phyloP scores from a whole-genome alignment of 257 asterid species.

The Catharanthus roseus region DNA sequence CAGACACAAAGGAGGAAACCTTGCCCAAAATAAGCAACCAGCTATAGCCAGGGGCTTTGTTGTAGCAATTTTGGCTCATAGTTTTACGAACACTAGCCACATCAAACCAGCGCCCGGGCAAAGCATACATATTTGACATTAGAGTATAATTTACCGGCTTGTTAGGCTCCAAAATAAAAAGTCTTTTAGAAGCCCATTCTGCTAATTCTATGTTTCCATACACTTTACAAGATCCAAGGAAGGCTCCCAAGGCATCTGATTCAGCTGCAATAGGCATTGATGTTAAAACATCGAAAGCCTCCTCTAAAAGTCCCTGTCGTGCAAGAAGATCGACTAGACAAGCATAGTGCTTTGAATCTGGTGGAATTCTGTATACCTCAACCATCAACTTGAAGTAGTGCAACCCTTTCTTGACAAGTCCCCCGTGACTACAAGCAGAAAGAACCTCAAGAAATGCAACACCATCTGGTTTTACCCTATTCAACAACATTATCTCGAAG shows the following conservation, averaged over 20 bases:
- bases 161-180: slow-evolving; percentile 23
- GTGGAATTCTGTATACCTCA: slow-evolving; percentile 20
- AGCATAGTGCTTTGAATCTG: slow-evolving; percentile 27
- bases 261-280: slow-evolving; percentile 18
- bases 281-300: slow-evolving; percentile 26
- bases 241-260: slow-evolving; percentile 30
- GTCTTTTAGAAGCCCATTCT: slow-evolving; percentile 30
- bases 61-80: slow-evolving; percentile 13
- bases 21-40: slow-evolving; percentile 24
- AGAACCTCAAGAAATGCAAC: slow-evolving; percentile 33
- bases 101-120: slow-evolving; percentile 25
- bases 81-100: slow-evolving; percentile 23
- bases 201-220: slow-evolving; percentile 26
- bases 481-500: slow-evolving; percentile 27
- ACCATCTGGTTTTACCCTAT: slow-evolving; percentile 27
- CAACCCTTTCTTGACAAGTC: slow-evolving; percentile 30
- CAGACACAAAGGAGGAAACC: slow-evolving; percentile 16
- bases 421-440: slow-evolving; percentile 38
- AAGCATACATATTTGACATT: slow-evolving; percentile 29
- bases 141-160: slow-evolving; percentile 25
- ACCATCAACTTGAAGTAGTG: slow-evolving; percentile 29
- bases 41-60: slow-evolving; percentile 30
- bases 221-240: slow-evolving; percentile 30
- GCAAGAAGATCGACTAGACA: slow-evolving; percentile 36
- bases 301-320: slow-evolving; percentile 28